phyloP scores from a whole-genome alignment of 176 grass and related monocot genomes.

The Musa schizocarpa region DNA sequence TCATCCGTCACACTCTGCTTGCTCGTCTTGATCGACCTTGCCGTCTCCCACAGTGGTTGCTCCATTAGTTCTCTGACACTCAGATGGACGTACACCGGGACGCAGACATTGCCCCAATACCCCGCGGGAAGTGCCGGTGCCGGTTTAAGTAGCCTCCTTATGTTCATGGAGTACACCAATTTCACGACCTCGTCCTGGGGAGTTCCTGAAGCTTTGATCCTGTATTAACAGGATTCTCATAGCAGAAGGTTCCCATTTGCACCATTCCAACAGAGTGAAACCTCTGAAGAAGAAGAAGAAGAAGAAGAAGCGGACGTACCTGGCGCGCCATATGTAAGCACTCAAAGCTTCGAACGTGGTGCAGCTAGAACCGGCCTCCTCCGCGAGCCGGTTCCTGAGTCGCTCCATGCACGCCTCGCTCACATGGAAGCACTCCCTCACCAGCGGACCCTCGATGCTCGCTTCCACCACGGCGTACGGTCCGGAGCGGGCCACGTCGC shows the following conservation, averaged over 20 bases:
- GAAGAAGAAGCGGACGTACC: conserved; percentile 9
- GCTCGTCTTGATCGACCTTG: conserved; percentile 37
- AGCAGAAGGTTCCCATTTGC: no score
- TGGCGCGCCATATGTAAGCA: conserved; percentile 76
- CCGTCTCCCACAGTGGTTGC: conserved; percentile 34
- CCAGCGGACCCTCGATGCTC: not conserved
- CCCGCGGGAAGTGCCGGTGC: conserved; percentile 28
- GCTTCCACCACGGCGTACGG: conserved; percentile 12
- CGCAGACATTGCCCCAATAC: conserved; percentile 80
- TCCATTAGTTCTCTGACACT: conserved; percentile 27
- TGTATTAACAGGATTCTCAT: not conserved
- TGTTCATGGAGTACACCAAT: conserved; percentile 93
- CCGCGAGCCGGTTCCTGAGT: conserved; percentile 28
- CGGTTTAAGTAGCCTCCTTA: conserved; percentile 41
- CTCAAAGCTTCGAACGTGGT: conserved; percentile 64
- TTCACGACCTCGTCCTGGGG: conserved; percentile 38
- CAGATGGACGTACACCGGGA: conserved; percentile 54
- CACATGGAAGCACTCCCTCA: conserved; percentile 55
- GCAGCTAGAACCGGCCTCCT: conserved; percentile 36
- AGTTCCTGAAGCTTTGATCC: conserved; percentile 28
- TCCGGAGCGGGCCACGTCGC: conserved; percentile 12
- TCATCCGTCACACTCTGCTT: conserved; percentile 46
- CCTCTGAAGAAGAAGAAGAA: not conserved
- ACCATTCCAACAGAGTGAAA: not conserved
- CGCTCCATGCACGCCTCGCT: conserved; percentile 41